Evolutionary conservation across 2,329 filamentous ascomycete genomes (phyloP), one percentile per base, ranked within the genome.

Genomic region (Plenodomus tracheiphilus): DNA sequence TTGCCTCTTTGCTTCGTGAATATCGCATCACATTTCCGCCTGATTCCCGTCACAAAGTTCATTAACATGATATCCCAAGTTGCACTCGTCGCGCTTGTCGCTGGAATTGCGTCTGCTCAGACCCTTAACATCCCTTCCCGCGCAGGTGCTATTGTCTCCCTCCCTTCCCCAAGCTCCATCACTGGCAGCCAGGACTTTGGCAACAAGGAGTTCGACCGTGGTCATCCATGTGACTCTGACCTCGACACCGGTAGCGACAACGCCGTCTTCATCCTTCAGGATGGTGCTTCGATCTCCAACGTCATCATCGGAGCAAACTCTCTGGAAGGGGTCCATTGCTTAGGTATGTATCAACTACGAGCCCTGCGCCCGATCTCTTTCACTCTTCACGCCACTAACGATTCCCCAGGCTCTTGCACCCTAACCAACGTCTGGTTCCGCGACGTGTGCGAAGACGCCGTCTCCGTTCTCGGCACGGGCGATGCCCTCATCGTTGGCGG

Each of bases 271-370:
- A 70, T 80, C 48, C 73, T 82, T 28, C 66, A 77, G 54, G 64
- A 74, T 25, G 79, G 79, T 15, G 79, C 77, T 8, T 75, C 74
- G 20, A 67, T 82, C 21, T 76, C 74, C 54, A 81, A 81, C 58
- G 79, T 78, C 62, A 80, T 82, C 61, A 81, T 81, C 43, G 79
- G 79, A 4, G 68, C 71, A n/a, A 74, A 77, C 49, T 72, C 80
- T 52, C 72, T 75, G 30, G 79, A 70, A 71, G 78, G 77, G 43
- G 74, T 81, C 30, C 78, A 81, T 68, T 80, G 79, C 67, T 56
- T 72, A 50, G 78, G 75, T 43, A 68, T 70, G 28, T n/a, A n/a
- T 77, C 13, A 36, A 15, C 13, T 2, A 22, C 8, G 7, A 2
- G 16, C 11, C 5, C 17, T 9, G 6, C 10, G 13, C 7, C 4